phyloP scores from a whole-genome alignment of 2,329 filamentous ascomycete genomes.

The Verticillium isaacii region DNA sequence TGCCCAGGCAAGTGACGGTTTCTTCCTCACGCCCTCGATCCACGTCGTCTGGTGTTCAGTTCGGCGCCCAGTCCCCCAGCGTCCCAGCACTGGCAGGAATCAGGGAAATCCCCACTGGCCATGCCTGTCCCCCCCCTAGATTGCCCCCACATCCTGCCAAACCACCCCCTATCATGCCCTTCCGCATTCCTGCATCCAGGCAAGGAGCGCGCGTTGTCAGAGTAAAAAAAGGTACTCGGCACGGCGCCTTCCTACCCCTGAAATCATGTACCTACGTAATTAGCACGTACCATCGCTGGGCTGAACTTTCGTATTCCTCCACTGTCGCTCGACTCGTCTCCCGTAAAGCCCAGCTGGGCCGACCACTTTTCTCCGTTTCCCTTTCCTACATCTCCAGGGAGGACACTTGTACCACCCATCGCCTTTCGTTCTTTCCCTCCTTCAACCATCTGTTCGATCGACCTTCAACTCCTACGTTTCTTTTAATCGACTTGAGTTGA shows the following conservation, averaged over 20 bases:
- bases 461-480: background rate
- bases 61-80: background rate
- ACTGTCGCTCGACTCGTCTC: constrained; percentile 7
- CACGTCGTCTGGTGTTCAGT: background rate
- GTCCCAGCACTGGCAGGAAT: background rate
- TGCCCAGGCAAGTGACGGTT: background rate
- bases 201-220: background rate
- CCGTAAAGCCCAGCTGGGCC: background rate
- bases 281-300: background rate
- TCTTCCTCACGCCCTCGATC: background rate
- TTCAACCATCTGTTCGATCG: constrained; percentile 4
- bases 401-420: background rate
- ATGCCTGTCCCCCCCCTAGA: background rate
- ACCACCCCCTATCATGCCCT: background rate
- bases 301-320: constrained; percentile 8
- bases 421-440: constrained; percentile 3
- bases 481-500: background rate
- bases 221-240: background rate
- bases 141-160: background rate
- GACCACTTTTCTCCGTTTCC: background rate
- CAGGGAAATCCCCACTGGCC: background rate
- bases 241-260: background rate
- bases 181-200: background rate
- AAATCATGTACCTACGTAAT: background rate
- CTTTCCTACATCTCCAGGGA: constrained; percentile 7